Evolutionary conservation across 257 asterid genomes (phyloP).

Genomic region (Solanum corneliomulleri): DNA sequence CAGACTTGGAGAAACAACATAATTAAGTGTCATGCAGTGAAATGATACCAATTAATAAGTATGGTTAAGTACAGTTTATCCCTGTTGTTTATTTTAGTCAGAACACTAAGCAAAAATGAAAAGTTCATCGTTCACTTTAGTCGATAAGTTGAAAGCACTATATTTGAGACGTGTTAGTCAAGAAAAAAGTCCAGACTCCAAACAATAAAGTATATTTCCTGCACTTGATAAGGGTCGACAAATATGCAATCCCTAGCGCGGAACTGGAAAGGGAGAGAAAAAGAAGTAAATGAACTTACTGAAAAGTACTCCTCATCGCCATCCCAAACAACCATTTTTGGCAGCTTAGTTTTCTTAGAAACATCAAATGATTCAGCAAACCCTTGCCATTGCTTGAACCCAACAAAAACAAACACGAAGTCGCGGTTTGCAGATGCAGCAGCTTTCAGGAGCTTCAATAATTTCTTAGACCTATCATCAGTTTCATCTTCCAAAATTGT

Average conservation of each 20-base stretch:
- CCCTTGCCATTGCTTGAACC: slow-evolving; percentile 64
- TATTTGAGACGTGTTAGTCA: not conserved
- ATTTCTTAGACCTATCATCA: slow-evolving; percentile 39
- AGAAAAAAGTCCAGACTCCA: not conserved
- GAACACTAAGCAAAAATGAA: not conserved
- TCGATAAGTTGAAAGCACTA: not conserved
- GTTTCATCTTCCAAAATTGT: slow-evolving; percentile 58
- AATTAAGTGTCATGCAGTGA: not conserved
- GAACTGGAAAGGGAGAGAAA: not conserved
- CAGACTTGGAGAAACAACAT: not conserved
- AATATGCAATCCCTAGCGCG: not conserved
- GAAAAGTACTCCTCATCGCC: slow-evolving; percentile 58
- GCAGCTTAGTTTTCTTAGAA: slow-evolving; percentile 46
- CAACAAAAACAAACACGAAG: slow-evolving; percentile 72
- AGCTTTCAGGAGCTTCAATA: slow-evolving; percentile 52
- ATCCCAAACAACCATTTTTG: slow-evolving; percentile 89
- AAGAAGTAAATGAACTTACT: slow-evolving; percentile 26
- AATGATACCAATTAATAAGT: not conserved
- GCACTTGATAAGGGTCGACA: not conserved
- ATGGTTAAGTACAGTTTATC: not conserved
- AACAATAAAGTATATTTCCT: not conserved
- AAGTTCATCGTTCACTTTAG: not conserved
- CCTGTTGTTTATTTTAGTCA: not conserved
- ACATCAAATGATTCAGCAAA: slow-evolving; percentile 70
- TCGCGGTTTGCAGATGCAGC: slow-evolving; percentile 96